Base-by-base conservation (phyloP, 2,329 filamentous ascomycete species). In the Xylariaceae sp. region DNA sequence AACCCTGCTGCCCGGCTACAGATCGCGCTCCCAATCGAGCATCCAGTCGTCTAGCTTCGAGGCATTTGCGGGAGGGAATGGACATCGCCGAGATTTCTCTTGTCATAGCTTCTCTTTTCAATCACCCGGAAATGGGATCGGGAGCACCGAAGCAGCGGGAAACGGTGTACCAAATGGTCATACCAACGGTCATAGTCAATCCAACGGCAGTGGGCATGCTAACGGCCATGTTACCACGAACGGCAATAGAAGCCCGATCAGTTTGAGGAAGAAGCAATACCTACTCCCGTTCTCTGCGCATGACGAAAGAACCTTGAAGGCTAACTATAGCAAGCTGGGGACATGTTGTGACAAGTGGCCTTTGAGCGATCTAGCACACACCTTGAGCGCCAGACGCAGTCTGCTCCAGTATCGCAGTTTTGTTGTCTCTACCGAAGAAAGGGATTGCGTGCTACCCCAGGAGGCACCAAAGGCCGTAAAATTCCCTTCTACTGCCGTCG, bases 311-410 rank as follows among this genome's bases (percentile, higher is more conserved):
- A 45, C 47, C 2, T 7, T 49, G 4, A 30, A 38, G 6, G 42
- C 38, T 5, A 49, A 49, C 17, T 42, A 36, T n/a, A 19, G 15
- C 6, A 22, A 17, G 22, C 17, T 49, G 6, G 31, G 30, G 22
- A 7, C 22, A 27, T 27, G 22, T 27, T 27, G 22, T 27, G 22
- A 7, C 22, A 27, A 27, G 22, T 27, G 22, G 22, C 22, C 22
- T 27, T 27, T 56, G 3, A 42, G 44, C 10, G 56, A 58, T 15
- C 12, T 59, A 5, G 48, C 53, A 1, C 55, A 58, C n/a, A 60
- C 58, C 0, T 48, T 60, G 1, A 49, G 39, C 2, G 30, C 15
- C 1, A 51, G 48, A 27, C 56, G 54, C 4, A 48, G 52, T 2
- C 30, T 42, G 5, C 43, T 57, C 6, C 10, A 32, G 2, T 18